Conservation (phyloP, 305 asterid species). For the Fraxinus dipetala region DNA sequence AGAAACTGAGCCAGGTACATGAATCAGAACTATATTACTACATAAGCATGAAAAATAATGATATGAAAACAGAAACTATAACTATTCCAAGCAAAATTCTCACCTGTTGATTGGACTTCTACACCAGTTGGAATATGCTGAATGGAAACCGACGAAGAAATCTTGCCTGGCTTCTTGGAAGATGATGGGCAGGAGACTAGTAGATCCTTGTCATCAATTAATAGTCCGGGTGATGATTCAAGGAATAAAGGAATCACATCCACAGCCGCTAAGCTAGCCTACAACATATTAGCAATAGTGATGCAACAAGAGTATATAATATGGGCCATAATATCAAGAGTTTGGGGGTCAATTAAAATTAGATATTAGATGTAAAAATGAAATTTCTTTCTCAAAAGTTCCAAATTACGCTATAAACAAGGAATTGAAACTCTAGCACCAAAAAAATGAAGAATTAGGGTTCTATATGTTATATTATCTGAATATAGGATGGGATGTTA, state of each 20-base stretch:
- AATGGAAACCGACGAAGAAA: constrained; percentile 44
- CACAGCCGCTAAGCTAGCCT: constrained; percentile 60
- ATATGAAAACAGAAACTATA: not conserved
- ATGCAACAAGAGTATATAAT: not conserved
- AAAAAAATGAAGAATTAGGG: not conserved
- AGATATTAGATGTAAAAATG: not conserved
- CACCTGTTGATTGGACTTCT: constrained; percentile 66
- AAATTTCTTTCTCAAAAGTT: not conserved
- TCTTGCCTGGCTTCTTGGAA: constrained; percentile 23
- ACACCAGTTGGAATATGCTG: constrained; percentile 66
- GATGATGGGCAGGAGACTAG: constrained; percentile 35
- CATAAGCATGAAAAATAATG: not conserved
- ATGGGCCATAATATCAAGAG: not conserved
- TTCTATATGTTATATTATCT: not conserved
- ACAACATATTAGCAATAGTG: constrained; percentile 11
- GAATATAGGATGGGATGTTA: not conserved
- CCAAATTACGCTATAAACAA: not conserved
- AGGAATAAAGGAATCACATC: constrained; percentile 79
- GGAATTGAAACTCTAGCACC: not conserved
- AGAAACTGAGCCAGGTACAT: not conserved
- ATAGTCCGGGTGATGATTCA: constrained; percentile 53
- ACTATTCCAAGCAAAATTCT: not conserved
- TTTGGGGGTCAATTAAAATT: not conserved
- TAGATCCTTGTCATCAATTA: constrained; percentile 48
- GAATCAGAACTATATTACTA: not conserved